Conservation (phyloP, 495 filamentous ascomycete species). For the Aspergillus sclerotiicarbonarius region DNA sequence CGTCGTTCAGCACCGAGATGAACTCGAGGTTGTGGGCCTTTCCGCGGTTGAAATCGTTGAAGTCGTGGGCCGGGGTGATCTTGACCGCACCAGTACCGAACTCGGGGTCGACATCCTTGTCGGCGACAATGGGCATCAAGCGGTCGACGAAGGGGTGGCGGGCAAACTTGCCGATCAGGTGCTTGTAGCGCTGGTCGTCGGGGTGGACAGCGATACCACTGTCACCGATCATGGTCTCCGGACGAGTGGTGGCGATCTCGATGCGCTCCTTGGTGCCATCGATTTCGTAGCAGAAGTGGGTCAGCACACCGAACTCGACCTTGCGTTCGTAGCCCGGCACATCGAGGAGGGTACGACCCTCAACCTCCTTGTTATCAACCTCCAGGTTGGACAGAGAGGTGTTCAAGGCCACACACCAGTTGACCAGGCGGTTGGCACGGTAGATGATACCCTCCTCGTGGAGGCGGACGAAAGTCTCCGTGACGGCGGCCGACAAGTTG, state of each 20-base stretch:
- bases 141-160: conserved; percentile 69
- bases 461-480: conserved; percentile 67
- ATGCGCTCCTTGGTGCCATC: conserved; percentile 64
- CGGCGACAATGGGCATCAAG: conserved; percentile 66
- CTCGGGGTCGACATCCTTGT: conserved; percentile 66
- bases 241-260: conserved; percentile 75
- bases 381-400: conserved; percentile 78
- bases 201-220: conserved; percentile 76
- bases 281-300: conserved; percentile 69
- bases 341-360: conserved; percentile 61
- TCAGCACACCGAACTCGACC: conserved; percentile 70
- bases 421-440: conserved; percentile 71
- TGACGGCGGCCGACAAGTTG: conserved; percentile 65
- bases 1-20: conserved; percentile 52
- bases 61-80: conserved; percentile 76
- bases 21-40: conserved; percentile 61
- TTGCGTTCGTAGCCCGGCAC: conserved; percentile 66
- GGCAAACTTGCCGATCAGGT: conserved; percentile 69
- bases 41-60: conserved; percentile 73
- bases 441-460: conserved; percentile 78
- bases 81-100: conserved; percentile 82
- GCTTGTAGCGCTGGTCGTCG: conserved; percentile 59
- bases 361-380: conserved; percentile 71
- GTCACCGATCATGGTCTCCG: conserved; percentile 82
- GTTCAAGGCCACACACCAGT: conserved; percentile 71